A percentile compares a stretch with the other conserved stretches of the same genome.
These are phyloP conservation scores for Halophytophthora batemanensis DNA, from an alignment of 352 stramenopile species.

Conservation along the genomic window DNA sequence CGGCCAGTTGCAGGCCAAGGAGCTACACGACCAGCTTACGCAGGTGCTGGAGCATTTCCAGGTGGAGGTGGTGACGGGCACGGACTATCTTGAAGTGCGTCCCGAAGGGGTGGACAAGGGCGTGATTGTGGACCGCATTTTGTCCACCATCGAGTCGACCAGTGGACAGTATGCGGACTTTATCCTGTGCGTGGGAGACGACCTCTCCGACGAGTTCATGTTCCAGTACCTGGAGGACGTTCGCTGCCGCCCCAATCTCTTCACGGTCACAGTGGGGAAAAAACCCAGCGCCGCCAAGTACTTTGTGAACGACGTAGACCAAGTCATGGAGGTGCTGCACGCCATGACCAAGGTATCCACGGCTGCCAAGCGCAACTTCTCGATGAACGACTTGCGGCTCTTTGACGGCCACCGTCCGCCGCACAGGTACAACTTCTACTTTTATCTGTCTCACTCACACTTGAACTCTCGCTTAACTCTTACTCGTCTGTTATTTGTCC, in stretches of 20 bases:
- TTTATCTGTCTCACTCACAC: not conserved
- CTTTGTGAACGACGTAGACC: constrained; percentile 88
- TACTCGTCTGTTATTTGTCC: constrained; percentile 9
- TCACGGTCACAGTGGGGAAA: constrained; percentile 91
- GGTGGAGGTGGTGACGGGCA: constrained; percentile 81
- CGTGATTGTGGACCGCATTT: constrained; percentile 93
- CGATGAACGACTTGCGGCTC: constrained; percentile 78
- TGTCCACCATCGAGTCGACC: constrained; percentile 82
- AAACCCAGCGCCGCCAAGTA: constrained; percentile 89
- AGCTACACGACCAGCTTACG: constrained; percentile 86
- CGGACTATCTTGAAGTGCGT: constrained; percentile 95
- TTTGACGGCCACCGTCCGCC: constrained; percentile 53
- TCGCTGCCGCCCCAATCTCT: constrained; percentile 86
- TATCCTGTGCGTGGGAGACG: constrained; percentile 95
- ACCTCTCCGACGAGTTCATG: constrained; percentile 98
- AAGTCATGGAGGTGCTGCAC: constrained; percentile 82
- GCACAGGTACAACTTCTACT: constrained; percentile 34
- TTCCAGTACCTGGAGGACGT: constrained; percentile 93
- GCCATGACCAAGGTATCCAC: constrained; percentile 51
- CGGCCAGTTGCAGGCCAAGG: constrained; percentile 94
- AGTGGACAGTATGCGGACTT: constrained; percentile 91
- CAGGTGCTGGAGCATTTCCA: constrained; percentile 71
- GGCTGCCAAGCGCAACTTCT: constrained; percentile 79
- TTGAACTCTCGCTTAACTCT: no score
- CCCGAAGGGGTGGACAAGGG: constrained; percentile 96